A percentile compares a stretch with the other conserved stretches of the same genome.
Conservation (phyloP, 768 basidiomycete species). For the Termitomyces sp. region DNA sequence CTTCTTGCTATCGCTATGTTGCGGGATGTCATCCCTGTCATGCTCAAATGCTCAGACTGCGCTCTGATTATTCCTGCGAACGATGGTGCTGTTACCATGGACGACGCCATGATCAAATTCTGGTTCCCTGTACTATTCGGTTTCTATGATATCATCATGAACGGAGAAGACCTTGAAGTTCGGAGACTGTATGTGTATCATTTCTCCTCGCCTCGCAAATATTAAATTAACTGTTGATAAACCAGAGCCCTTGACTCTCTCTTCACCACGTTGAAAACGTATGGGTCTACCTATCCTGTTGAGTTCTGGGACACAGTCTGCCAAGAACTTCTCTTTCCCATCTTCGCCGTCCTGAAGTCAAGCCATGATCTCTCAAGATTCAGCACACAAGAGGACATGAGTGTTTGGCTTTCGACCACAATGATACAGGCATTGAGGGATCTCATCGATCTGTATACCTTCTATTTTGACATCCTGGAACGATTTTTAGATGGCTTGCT, state of each 20-base stretch:
- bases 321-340: slow-evolving; percentile 95
- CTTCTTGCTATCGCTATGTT: slow-evolving; percentile 96
- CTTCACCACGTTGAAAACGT: slow-evolving; percentile 88
- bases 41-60: slow-evolving; percentile 79
- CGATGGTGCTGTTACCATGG: slow-evolving; percentile 34
- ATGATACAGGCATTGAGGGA: slow-evolving; percentile 98
- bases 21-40: slow-evolving; percentile 85
- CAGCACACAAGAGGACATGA: slow-evolving; percentile 97
- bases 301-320: slow-evolving; percentile 99
- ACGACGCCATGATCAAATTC: slow-evolving; percentile 90
- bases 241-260: slow-evolving; percentile 91
- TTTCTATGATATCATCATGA: slow-evolving; percentile 99
- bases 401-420: slow-evolving; percentile 97
- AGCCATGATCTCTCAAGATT: slow-evolving; percentile 91
- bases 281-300: slow-evolving; percentile 78
- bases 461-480: slow-evolving; percentile 88
- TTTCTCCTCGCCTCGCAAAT: background rate
- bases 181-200: slow-evolving; percentile 75
- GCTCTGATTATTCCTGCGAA: slow-evolving; percentile 24
- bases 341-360: slow-evolving; percentile 93
- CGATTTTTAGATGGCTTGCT: slow-evolving; percentile 89
- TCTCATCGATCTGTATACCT: slow-evolving; percentile 92
- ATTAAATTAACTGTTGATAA: slow-evolving; percentile 6
- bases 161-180: slow-evolving; percentile 97
- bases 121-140: slow-evolving; percentile 97